Base-by-base conservation (phyloP, 2,329 filamentous ascomycete genomes). In the Venturia nashicola region DNA sequence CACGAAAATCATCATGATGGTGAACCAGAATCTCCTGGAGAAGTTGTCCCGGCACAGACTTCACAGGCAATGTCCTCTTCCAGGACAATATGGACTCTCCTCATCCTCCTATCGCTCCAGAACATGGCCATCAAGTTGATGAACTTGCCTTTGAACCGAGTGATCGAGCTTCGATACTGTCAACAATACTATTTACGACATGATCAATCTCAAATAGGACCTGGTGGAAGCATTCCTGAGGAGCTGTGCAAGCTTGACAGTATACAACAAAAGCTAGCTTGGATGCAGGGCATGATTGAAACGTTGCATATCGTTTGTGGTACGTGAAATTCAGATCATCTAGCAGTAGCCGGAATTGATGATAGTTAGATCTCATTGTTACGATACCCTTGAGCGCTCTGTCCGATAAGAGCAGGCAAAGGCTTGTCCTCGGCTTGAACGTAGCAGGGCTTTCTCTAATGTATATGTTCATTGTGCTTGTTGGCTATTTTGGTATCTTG, bases 231-330 rank as follows among this genome's bases (percentile, higher is more conserved):
- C 27, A 71, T 85, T 1, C 74, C 77, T 1, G 83, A 85, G 70
- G 71, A 75, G 65, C 69, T 82, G 3, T 85, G 83, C 71, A 85
- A 85, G 68, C 69, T 81, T 11, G 76, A 83, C 64, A 70, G 69
- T 14, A 75, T 85, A 5, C 82, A 84, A 69, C 73, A 78, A 63
- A 72, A 73, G 18, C 72, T 85, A 9, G 83, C 82, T 2, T 78
- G 78, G 74, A 74, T 84, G 5, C 79, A 82, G 65, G 82, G 82
- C 0, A 70, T 72, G 39, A 73, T 75, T 70, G 74, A 76, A 61
- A 74, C 74, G 8, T 70, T 71, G 16, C 62, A 70, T n/a, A 70
- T 74, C 20, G 68, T 73, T 1, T 74, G 71, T 61, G 73, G 72
- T 75, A 70, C 44, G 71, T 69, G 46, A n/a, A 43, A 11, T 48